A percentile compares a stretch with the other conserved stretches of the same genome.
Conservation (phyloP, 345 rosid genomes). For the Salix viminalis region DNA sequence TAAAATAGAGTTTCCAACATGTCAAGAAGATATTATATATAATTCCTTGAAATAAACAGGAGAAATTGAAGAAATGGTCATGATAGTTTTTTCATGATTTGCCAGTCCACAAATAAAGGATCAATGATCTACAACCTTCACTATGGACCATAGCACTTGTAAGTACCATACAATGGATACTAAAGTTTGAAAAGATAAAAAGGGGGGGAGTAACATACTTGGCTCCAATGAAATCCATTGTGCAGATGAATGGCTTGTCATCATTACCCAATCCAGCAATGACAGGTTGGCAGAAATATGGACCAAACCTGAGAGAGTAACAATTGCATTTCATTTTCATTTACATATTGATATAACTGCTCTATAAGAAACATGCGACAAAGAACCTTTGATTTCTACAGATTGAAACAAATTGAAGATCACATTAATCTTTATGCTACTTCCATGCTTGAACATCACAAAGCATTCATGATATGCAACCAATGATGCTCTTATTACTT, state of each 20-base stretch:
- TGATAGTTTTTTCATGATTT: neutral
- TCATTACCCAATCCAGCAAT: slow-evolving; percentile 94
- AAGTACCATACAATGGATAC: neutral
- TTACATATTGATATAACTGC: neutral
- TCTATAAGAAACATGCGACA: neutral
- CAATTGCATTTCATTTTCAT: neutral
- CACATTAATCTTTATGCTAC: neutral
- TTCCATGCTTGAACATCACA: neutral
- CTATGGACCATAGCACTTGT: neutral
- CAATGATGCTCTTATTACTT: neutral
- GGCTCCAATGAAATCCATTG: slow-evolving; percentile 97
- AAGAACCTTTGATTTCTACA: neutral
- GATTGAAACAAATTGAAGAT: neutral
- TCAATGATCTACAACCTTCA: neutral
- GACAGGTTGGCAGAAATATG: slow-evolving; percentile 94
- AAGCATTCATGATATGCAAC: neutral
- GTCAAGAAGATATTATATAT: neutral
- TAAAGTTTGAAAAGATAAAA: neutral
- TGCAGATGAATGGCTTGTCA: slow-evolving; percentile 93
- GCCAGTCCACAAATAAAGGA: neutral
- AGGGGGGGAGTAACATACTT: slow-evolving; percentile 46
- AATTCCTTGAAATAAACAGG: neutral
- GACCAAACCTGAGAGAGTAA: slow-evolving; percentile 72
- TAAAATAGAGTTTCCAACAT: neutral
- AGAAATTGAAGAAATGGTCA: neutral